Evolutionary conservation across 495 filamentous ascomycete species (phyloP).

Genomic region (Immersiella caudata): DNA sequence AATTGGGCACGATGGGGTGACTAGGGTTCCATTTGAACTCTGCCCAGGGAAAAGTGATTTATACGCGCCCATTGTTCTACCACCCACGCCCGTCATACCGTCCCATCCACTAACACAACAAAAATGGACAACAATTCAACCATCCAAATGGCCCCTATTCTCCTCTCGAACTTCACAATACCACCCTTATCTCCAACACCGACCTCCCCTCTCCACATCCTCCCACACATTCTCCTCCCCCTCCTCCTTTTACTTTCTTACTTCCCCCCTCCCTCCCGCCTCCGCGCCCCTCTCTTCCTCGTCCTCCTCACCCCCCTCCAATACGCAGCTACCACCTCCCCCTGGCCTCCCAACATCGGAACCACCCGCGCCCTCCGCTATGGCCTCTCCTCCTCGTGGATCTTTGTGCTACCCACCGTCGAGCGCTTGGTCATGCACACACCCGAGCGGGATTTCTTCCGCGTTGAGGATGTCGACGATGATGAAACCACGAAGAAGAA

Average conservation of each 20-base stretch:
- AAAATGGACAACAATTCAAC: neutral
- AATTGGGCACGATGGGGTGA: neutral
- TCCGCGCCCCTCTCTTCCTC: slow-evolving; percentile 17
- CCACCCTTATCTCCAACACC: neutral
- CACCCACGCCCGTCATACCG: neutral
- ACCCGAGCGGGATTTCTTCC: slow-evolving; percentile 26
- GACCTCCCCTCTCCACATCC: slow-evolving; percentile 11
- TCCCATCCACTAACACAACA: neutral
- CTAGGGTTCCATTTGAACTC: neutral
- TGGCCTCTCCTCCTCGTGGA: slow-evolving; percentile 23
- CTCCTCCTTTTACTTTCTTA: slow-evolving; percentile 11
- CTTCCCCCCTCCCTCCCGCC: slow-evolving; percentile 22
- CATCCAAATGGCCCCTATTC: neutral
- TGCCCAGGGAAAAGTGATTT: neutral
- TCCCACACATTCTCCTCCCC: slow-evolving; percentile 24
- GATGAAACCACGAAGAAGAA: neutral
- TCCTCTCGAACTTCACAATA: neutral
- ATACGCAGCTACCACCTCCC: slow-evolving; percentile 17
- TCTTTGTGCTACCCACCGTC: slow-evolving; percentile 22
- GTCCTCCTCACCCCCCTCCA: slow-evolving; percentile 14
- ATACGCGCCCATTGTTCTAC: neutral
- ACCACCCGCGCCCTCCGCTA: slow-evolving; percentile 22
- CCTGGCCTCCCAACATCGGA: slow-evolving; percentile 26
- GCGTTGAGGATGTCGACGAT: neutral
- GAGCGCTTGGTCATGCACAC: slow-evolving; percentile 17